A percentile compares a stretch with the other conserved stretches of the same genome.
These are phyloP conservation scores for Erysimum cheiranthoides DNA, from an alignment of 345 rosid genomes.

Conservation along the genomic window DNA sequence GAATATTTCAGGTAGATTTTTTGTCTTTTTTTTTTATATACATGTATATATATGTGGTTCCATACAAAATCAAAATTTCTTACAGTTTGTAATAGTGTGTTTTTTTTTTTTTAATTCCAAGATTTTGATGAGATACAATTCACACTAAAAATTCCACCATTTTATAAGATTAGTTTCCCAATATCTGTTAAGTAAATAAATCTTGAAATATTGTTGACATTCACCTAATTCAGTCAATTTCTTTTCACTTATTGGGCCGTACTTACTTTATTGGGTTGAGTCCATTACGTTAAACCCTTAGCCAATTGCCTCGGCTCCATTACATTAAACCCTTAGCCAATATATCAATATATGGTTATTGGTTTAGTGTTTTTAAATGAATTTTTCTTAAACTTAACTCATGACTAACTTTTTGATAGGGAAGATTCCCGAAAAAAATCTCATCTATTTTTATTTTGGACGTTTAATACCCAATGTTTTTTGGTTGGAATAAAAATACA, in stretches of 20 bases:
- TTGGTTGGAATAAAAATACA: too few species aligned
- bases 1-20: not conserved
- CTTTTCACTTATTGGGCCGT: constrained; percentile 3
- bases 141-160: not conserved
- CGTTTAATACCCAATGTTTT: too few species aligned
- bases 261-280: constrained; percentile 7
- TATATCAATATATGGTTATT: too few species aligned
- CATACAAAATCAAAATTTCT: constrained; percentile 2
- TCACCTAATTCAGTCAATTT: not conserved
- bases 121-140: not conserved
- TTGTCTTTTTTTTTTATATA: not conserved
- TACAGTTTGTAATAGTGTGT: constrained; percentile 11
- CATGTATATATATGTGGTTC: constrained; percentile 12
- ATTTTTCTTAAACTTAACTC: too few species aligned
- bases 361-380: too few species aligned
- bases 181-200: too few species aligned
- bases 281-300: constrained; percentile 32
- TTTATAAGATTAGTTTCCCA: not conserved
- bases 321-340: too few species aligned
- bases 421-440: too few species aligned
- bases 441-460: too few species aligned
- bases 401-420: too few species aligned
- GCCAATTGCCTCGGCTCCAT: not conserved
- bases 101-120: not conserved
- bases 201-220: too few species aligned